These are phyloP conservation scores for Rehmannia glutinosa DNA, from an alignment of 257 asterid genomes.

Conservation along the genomic window DNA sequence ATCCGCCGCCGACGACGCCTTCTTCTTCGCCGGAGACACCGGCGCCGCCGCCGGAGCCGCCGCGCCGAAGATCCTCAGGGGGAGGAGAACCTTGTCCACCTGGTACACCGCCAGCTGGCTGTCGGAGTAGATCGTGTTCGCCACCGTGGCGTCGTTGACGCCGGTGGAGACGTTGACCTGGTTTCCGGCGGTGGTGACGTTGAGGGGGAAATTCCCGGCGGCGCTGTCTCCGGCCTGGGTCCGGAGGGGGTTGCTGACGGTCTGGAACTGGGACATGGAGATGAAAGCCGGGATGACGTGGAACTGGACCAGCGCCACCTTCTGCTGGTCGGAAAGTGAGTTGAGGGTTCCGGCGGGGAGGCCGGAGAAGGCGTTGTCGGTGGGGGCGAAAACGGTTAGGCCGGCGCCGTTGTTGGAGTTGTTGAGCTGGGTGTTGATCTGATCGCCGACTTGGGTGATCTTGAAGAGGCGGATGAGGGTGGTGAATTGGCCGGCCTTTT, in stretches of 20 bases:
- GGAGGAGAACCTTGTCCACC: conserved; percentile 79
- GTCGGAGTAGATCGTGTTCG: conserved; percentile 60
- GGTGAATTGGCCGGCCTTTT: conserved; percentile 83
- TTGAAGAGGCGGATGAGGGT: conserved; percentile 58
- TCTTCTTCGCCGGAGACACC: conserved; percentile 24
- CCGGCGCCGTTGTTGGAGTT: conserved; percentile 69
- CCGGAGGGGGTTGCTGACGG: conserved; percentile 75
- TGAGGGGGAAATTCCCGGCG: conserved; percentile 51
- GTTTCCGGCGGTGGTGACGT: conserved; percentile 69
- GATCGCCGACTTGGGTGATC: conserved; percentile 62
- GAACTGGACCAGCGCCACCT: conserved; percentile 57
- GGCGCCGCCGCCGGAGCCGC: conserved; percentile 58
- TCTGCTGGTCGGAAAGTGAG: conserved; percentile 65
- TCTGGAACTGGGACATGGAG: conserved; percentile 70
- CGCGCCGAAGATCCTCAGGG: conserved; percentile 63
- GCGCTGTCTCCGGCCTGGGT: conserved; percentile 79
- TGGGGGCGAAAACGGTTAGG: conserved; percentile 69
- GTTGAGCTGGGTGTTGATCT: conserved; percentile 77
- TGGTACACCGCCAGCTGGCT: conserved; percentile 75
- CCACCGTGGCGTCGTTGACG: conserved; percentile 58
- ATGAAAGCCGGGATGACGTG: conserved; percentile 62
- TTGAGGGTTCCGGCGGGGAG: conserved; percentile 70
- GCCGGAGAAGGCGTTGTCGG: conserved; percentile 66
- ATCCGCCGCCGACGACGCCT: conserved; percentile 33
- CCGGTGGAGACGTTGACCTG: conserved; percentile 86